Evolutionary conservation across 2,329 filamentous ascomycete genomes (phyloP).

Genomic region (Colletotrichum navitas): DNA sequence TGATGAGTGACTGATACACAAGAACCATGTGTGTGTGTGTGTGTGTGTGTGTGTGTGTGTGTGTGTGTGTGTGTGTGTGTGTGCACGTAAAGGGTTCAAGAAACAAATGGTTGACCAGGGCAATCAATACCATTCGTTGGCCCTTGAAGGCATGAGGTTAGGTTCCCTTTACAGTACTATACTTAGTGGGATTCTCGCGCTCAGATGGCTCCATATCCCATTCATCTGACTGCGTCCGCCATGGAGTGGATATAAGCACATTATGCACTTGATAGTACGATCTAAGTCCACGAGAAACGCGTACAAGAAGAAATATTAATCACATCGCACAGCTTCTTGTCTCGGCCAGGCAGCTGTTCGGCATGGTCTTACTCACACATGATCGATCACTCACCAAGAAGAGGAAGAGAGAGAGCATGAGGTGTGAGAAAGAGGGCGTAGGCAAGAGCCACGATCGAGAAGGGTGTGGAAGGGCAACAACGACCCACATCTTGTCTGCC

Average conservation of each 20-base stretch:
- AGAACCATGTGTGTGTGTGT: background rate
- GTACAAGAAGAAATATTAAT: background rate
- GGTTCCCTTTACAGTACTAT: background rate
- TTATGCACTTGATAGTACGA: too few species aligned
- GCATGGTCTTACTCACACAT: constrained; percentile 4
- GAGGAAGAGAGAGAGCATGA: background rate
- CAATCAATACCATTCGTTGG: background rate
- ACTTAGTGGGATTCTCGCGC: background rate
- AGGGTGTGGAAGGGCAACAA: background rate
- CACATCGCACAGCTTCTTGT: background rate
- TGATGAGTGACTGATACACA: background rate
- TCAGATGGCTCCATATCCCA: background rate
- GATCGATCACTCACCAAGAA: background rate
- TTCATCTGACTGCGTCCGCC: background rate
- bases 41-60: too few species aligned
- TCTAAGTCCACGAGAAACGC: background rate
- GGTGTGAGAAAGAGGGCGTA: background rate
- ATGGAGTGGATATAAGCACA: background rate
- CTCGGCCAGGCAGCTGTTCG: background rate
- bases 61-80: too few species aligned
- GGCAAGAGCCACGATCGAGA: background rate
- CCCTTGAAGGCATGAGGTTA: background rate
- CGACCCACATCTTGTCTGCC: background rate
- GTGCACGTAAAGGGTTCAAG: background rate
- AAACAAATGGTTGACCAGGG: background rate